Conservation (phyloP, 345 rosid species). For the Heritiera fomes region DNA sequence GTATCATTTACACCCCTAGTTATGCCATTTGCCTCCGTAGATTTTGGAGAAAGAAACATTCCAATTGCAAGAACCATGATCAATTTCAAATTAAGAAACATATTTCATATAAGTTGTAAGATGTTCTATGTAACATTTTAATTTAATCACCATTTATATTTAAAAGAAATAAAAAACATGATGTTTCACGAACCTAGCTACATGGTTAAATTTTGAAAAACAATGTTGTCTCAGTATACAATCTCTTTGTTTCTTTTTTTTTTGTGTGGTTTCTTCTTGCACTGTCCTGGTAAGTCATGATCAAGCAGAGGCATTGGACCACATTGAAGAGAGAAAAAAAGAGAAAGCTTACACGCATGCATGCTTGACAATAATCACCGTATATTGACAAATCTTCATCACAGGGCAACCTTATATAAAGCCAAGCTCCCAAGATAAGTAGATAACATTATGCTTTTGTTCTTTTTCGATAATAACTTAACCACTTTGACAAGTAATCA, state of each 20-base stretch:
- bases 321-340: constrained; percentile 1
- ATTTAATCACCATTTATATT: not conserved
- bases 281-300: not conserved
- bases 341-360: not conserved
- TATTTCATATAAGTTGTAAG: not conserved
- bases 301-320: constrained; percentile 1
- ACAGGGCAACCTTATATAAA: not conserved
- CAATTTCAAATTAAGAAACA: no score
- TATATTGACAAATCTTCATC: not conserved
- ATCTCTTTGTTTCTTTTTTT: not conserved
- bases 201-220: not conserved
- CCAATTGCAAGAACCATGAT: no score
- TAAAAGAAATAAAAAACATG: not conserved
- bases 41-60: no score
- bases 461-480: not conserved
- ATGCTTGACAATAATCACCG: not conserved
- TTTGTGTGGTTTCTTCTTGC: not conserved
- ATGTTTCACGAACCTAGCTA: not conserved
- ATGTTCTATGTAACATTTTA: not conserved
- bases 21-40: no score
- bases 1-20: no score
- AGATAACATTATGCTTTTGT: not conserved
- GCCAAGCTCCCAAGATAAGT: not conserved
- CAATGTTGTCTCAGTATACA: not conserved
- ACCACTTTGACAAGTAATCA: not conserved